Base-by-base conservation (phyloP, 805 yeast species). In the Lachancea thermotolerans region DNA sequence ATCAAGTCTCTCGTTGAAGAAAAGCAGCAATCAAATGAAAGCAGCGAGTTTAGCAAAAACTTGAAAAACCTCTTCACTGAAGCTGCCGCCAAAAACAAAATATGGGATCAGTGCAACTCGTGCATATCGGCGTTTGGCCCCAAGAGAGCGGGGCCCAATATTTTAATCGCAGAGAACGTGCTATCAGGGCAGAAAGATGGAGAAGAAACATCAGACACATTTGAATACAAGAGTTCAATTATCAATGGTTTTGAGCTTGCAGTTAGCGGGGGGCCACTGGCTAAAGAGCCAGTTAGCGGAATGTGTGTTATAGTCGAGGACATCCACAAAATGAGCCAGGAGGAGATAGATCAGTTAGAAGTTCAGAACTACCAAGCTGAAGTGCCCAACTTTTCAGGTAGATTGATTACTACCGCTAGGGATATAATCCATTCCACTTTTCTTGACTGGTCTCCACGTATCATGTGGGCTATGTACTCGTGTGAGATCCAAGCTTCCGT, bases 401-500 rank as follows among this genome's bases (percentile, higher is more conserved):
- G 93, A 55, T 65, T 88, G 25, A 81, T 89, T 39, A 77, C 89
- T 1, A 71, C 78, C 0, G 78, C 87, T 0, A 79, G 89, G 54
- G 90, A 86, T 50, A 67, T 78, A 2, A 82, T 93, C 35, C 86
- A 85, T 57, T 70, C 74, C 37, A 77, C 80, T 1, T 77, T 91
- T 58, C 62, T 86, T 32, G 82, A 79, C 48, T 84, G 93, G 82
- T 81, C 96, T 0, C 95, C 98, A 7, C 75, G 99, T 47, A 65
- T 93, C 39, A 82, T 85, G 79, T 74, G 95, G 56, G 99, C 99
- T 3, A 87, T 84, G 79, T 93, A 93, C 60, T 72, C 85, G 0
- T 90, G 97, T 71, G 97, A 91, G 53, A 86, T 93, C 53, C 99
- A 93, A 66, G 93, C 98, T 0, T 77, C 95, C 2, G 79, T 96